These are phyloP conservation scores for Pseudogymnoascus destructans DNA, from an alignment of 2,329 filamentous ascomycete species.

Conservation along the genomic window DNA sequence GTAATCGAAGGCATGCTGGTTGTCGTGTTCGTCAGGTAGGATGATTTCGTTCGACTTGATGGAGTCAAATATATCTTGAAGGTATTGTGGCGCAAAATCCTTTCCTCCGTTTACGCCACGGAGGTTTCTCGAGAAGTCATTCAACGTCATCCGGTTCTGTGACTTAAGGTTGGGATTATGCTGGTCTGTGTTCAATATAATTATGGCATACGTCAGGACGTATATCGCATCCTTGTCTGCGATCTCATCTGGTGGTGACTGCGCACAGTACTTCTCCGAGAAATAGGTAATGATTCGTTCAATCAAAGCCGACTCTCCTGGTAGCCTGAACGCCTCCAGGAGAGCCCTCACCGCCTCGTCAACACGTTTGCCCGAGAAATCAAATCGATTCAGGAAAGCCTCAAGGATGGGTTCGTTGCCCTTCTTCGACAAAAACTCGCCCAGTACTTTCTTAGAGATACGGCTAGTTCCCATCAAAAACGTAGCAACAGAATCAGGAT, in stretches of 20 bases:
- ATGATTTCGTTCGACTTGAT: constrained; percentile 94
- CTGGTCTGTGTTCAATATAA: constrained; percentile 94
- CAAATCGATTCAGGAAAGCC: constrained; percentile 75
- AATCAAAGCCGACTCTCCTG: constrained; percentile 85
- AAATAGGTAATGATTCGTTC: constrained; percentile 84
- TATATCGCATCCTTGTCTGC: constrained; percentile 80
- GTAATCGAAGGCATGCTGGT: constrained; percentile 91
- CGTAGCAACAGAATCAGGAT: constrained; percentile 66
- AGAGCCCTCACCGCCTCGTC: constrained; percentile 81
- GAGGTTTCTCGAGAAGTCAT: constrained; percentile 79
- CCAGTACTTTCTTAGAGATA: constrained; percentile 79
- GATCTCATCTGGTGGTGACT: constrained; percentile 57
- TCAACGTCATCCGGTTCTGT: constrained; percentile 68
- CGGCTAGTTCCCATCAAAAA: constrained; percentile 82
- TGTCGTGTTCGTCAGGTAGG: constrained; percentile 91
- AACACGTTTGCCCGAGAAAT: constrained; percentile 74
- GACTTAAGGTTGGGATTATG: constrained; percentile 82
- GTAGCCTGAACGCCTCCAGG: constrained; percentile 85
- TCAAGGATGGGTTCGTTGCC: constrained; percentile 75
- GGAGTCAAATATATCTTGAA: constrained; percentile 77
- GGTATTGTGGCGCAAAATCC: constrained; percentile 72
- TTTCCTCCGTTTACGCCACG: constrained; percentile 76
- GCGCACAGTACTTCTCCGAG: constrained; percentile 67
- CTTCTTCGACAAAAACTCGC: constrained; percentile 86
- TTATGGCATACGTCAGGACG: constrained; percentile 87